phyloP scores from a whole-genome alignment of 2,329 filamentous ascomycete species.

The Aspergillus niger region DNA sequence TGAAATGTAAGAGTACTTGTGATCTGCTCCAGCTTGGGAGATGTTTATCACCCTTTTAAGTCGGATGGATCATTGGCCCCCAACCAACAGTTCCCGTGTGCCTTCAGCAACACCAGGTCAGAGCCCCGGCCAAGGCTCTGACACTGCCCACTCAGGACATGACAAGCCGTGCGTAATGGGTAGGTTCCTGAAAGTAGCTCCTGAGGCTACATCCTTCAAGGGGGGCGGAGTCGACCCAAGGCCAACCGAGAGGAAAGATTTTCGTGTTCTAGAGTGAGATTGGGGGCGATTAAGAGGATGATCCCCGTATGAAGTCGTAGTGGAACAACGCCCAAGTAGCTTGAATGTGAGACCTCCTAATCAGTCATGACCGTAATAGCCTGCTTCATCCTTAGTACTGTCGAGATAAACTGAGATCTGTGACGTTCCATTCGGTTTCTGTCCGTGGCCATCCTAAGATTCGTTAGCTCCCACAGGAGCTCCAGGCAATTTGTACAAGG shows the following conservation, averaged over 20 bases:
- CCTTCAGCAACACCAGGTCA: not conserved
- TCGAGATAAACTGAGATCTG: not conserved
- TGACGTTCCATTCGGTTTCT: not conserved
- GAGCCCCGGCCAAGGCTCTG: not conserved
- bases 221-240: constrained; percentile 1
- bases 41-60: constrained; percentile 2
- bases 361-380: not conserved
- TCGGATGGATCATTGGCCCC: constrained; percentile 2
- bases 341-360: not conserved
- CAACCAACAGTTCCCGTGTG: constrained; percentile 1
- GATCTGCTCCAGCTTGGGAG: not conserved
- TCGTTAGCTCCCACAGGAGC: not conserved
- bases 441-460: too few relatives aligned
- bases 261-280: constrained; percentile 3
- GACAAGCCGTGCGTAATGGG: not conserved
- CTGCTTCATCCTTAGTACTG: not conserved
- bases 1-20: not conserved
- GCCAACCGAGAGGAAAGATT: not conserved
- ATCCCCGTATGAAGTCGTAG: not conserved
- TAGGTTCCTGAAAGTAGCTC: not conserved
- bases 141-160: constrained; percentile 1
- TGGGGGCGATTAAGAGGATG: constrained; percentile 5
- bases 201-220: not conserved
- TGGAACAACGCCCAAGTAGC: not conserved
- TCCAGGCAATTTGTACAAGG: not conserved